Percentiles rank a stretch among this genome's conserved stretches.
Evolutionary conservation across 352 stramenopile species (phyloP).

Genomic region (Vaucheria bursata): DNA sequence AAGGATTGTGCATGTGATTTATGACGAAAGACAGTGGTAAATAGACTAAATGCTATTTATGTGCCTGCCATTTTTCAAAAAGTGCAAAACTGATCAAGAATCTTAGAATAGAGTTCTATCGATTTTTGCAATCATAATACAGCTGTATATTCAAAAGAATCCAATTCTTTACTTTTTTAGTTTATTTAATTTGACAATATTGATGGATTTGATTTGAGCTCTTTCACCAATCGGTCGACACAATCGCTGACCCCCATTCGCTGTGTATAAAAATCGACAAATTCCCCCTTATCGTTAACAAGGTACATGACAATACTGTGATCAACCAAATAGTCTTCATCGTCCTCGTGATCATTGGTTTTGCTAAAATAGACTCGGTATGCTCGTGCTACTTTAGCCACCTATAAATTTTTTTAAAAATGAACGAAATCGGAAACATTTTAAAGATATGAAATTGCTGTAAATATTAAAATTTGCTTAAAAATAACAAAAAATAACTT

Average conservation of each 20-base stretch:
- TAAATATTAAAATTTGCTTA: too few relatives aligned
- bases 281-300: constrained; percentile 84
- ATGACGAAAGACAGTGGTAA: too few relatives aligned
- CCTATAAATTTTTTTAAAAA: too few relatives aligned
- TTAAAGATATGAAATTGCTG: too few relatives aligned
- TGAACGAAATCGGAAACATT: too few relatives aligned
- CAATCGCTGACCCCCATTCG: constrained; percentile 32
- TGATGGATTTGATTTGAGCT: constrained; percentile 23
- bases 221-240: constrained; percentile 24
- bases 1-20: too few relatives aligned
- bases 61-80: too few relatives aligned
- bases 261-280: constrained; percentile 99
- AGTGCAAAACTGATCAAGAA: neutral
- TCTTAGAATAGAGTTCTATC: neutral
- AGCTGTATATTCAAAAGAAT: neutral
- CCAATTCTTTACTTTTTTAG: neutral
- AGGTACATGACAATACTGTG: constrained; percentile 99
- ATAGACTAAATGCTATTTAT: too few relatives aligned
- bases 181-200: too few relatives aligned
- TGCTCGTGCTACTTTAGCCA: constrained; percentile 89
- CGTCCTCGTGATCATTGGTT: constrained; percentile 74
- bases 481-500: too few relatives aligned
- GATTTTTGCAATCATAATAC: neutral
- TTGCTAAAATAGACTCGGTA: constrained; percentile 99
- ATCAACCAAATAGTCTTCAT: constrained; percentile 99